These are phyloP conservation scores for Colletotrichum somersetense DNA, from an alignment of 2,329 filamentous ascomycete genomes.

Conservation along the genomic window DNA sequence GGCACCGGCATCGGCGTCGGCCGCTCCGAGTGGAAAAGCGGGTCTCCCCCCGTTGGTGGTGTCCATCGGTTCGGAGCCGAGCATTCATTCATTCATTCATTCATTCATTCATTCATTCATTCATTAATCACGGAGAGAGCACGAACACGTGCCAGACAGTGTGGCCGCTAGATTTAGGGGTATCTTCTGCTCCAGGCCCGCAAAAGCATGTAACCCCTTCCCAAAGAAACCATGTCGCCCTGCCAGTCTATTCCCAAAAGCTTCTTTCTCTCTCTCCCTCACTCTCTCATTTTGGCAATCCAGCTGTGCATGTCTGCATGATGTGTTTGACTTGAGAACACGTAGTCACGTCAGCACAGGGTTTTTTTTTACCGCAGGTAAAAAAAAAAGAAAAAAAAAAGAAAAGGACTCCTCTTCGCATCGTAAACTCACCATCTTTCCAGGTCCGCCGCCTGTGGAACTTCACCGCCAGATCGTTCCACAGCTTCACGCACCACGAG, in stretches of 20 bases:
- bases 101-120: too few relatives aligned
- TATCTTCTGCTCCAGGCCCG: too few relatives aligned
- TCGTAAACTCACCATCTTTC: slow-evolving; percentile 28
- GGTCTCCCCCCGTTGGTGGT: neutral
- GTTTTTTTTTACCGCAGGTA: too few relatives aligned
- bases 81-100: neutral
- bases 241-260: neutral
- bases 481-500: slow-evolving; percentile 53
- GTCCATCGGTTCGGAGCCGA: slow-evolving; percentile 4
- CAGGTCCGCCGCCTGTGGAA: slow-evolving; percentile 29
- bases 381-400: neutral
- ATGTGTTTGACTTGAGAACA: slow-evolving; percentile 23
- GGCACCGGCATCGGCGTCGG: slow-evolving; percentile 35
- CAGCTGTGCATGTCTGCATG: slow-evolving; percentile 29
- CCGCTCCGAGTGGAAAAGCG: slow-evolving; percentile 28
- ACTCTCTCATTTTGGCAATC: slow-evolving; percentile 5
- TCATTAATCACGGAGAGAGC: neutral
- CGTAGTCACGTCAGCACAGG: neutral
- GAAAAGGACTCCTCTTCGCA: too few relatives aligned
- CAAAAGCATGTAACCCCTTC: too few relatives aligned
- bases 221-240: neutral
- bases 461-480: slow-evolving; percentile 49
- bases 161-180: neutral
- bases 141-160: too few relatives aligned
- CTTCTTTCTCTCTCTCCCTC: too few relatives aligned